Conservation (phyloP, 208 protist genomes). For the Crithidia mellificae region DNA sequence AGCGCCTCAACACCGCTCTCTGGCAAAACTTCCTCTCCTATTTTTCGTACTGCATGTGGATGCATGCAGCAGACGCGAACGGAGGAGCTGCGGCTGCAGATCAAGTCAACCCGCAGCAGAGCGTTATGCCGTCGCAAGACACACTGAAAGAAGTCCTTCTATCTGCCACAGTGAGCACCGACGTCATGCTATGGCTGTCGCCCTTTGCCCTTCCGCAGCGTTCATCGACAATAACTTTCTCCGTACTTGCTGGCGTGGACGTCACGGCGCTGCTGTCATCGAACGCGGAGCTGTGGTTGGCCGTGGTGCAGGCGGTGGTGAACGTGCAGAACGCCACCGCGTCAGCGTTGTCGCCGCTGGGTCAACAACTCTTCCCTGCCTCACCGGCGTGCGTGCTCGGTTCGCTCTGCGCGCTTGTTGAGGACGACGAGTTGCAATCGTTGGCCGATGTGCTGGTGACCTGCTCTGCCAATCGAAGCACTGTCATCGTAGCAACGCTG, state of each 20-base stretch:
- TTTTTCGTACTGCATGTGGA: constrained; percentile 11
- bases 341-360: background rate
- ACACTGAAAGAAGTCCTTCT: background rate
- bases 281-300: constrained; percentile 10
- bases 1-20: constrained; percentile 20
- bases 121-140: background rate
- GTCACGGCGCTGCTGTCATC: background rate
- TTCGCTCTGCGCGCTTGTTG: background rate
- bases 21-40: constrained; percentile 15
- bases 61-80: background rate
- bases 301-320: constrained; percentile 23
- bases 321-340: background rate
- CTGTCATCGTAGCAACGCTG: background rate
- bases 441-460: background rate
- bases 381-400: constrained; percentile 8
- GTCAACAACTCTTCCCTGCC: constrained; percentile 11
- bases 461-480: background rate
- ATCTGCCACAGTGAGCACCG: constrained; percentile 23
- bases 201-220: constrained; percentile 11
- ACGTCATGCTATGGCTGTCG: constrained; percentile 20
- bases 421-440: background rate
- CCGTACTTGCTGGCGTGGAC: background rate
- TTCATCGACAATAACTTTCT: background rate
- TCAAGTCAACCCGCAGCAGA: background rate
- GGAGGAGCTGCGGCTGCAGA: background rate